A percentile compares a stretch with the other conserved stretches of the same genome.
Conservation (phyloP, 73 alveolate genomes). For the Urostyla sp. region DNA sequence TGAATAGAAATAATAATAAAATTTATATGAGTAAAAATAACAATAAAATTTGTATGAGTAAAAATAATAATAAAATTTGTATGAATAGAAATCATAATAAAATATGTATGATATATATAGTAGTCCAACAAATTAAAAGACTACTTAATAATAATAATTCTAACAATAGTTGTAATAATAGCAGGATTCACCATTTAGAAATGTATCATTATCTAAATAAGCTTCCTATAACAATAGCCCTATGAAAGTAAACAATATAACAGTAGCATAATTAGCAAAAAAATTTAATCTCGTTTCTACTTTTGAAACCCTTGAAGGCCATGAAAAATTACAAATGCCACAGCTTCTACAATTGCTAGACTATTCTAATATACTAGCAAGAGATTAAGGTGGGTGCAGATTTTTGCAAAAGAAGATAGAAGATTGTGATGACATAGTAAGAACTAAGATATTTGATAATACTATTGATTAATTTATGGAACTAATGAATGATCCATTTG, state of each 20-base stretch:
- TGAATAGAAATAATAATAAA: too few species aligned
- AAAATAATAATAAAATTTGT: too few species aligned
- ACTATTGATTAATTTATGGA: slow-evolving; percentile 61
- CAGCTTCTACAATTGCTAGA: slow-evolving; percentile 50
- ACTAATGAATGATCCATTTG: slow-evolving; percentile 91
- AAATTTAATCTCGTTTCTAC: slow-evolving; percentile 1
- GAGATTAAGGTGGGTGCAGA: slow-evolving; percentile 94
- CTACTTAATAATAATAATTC: too few species aligned
- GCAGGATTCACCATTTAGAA: slow-evolving; percentile 19
- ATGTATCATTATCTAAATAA: too few species aligned
- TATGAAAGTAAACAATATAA: not conserved
- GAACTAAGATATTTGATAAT: slow-evolving; percentile 63
- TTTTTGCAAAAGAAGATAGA: slow-evolving; percentile 84
- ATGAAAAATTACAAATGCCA: not conserved
- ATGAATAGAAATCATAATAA: too few species aligned
- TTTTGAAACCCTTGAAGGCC: slow-evolving; percentile 27
- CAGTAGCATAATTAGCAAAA: slow-evolving; percentile 37
- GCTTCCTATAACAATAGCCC: too few species aligned
- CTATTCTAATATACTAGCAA: slow-evolving; percentile 75
- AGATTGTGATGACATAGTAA: slow-evolving; percentile 59
- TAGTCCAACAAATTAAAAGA: too few species aligned
- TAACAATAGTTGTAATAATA: too few species aligned
- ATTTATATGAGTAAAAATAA: too few species aligned
- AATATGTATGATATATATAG: too few species aligned
- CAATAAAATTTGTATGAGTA: too few species aligned